These are phyloP conservation scores for Globisporangium cederbergense DNA, from an alignment of 352 stramenopile genomes.

Conservation along the genomic window DNA sequence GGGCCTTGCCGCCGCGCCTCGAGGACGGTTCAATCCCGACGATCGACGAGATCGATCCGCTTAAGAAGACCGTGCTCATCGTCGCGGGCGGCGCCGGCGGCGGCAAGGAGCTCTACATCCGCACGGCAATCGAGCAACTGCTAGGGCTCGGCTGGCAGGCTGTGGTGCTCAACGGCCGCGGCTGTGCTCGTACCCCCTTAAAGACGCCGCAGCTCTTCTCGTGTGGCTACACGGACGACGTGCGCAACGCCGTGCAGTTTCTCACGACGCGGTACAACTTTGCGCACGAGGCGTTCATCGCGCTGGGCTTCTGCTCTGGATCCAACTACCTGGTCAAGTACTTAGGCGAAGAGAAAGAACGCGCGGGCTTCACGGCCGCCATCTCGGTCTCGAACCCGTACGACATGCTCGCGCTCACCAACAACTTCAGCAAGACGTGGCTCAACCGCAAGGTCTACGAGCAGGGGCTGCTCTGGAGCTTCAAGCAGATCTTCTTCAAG, in stretches of 20 bases:
- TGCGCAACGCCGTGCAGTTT: slow-evolving; percentile 42
- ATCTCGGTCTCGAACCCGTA: slow-evolving; percentile 77
- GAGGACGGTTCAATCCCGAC: slow-evolving; percentile 17
- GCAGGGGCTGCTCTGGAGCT: slow-evolving; percentile 18
- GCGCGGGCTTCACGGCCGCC: slow-evolving; percentile 38
- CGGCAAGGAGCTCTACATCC: slow-evolving; percentile 75
- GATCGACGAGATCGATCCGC: slow-evolving; percentile 28
- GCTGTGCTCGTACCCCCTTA: slow-evolving; percentile 35
- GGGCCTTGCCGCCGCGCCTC: slow-evolving; percentile 30
- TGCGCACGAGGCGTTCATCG: slow-evolving; percentile 38
- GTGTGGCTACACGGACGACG: slow-evolving; percentile 51
- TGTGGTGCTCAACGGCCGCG: slow-evolving; percentile 45
- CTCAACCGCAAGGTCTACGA: slow-evolving; percentile 70
- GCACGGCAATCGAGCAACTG: slow-evolving; percentile 33
- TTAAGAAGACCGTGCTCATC: slow-evolving; percentile 46
- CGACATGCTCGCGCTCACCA: slow-evolving; percentile 50
- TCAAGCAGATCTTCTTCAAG: not conserved
- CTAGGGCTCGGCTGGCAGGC: slow-evolving; percentile 32
- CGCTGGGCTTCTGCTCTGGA: slow-evolving; percentile 70
- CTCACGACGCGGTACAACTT: slow-evolving; percentile 47
- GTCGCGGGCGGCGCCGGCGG: slow-evolving; percentile 65
- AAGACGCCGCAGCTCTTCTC: slow-evolving; percentile 21
- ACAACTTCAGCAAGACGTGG: slow-evolving; percentile 40
- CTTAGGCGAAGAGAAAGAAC: slow-evolving; percentile 56
- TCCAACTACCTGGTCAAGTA: slow-evolving; percentile 82